Evolutionary conservation across 2,329 filamentous ascomycete genomes (phyloP).

Genomic region (Zymoseptoria brevis): DNA sequence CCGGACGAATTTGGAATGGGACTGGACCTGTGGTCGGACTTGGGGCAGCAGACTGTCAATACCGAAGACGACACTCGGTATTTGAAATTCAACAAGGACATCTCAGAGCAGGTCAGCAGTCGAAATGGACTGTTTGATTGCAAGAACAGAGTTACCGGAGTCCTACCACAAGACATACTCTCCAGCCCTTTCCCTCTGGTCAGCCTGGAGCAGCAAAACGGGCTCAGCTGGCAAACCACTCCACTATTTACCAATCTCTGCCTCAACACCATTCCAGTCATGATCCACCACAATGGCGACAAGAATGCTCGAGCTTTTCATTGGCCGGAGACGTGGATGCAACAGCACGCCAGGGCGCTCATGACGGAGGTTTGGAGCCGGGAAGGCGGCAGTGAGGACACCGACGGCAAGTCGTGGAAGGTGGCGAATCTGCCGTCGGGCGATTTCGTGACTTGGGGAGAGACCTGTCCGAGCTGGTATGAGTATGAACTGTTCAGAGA

Average conservation of each 20-base stretch:
- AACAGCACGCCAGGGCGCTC: slow-evolving; percentile 7
- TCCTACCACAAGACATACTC: slow-evolving; percentile 17
- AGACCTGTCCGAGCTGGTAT: slow-evolving; percentile 15
- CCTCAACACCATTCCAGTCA: slow-evolving; percentile 20
- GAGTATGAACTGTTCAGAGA: slow-evolving; percentile 17
- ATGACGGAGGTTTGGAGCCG: background rate
- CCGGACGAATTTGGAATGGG: slow-evolving; percentile 27
- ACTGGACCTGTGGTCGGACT: slow-evolving; percentile 23
- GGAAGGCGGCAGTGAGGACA: background rate
- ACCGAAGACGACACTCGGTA: slow-evolving; percentile 13
- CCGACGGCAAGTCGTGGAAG: slow-evolving; percentile 25
- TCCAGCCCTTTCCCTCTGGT: slow-evolving; percentile 8
- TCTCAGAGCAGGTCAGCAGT: slow-evolving; percentile 8
- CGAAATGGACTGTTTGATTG: slow-evolving; percentile 9
- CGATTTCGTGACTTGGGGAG: slow-evolving; percentile 23
- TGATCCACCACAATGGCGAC: slow-evolving; percentile 24
- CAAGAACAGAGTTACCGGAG: slow-evolving; percentile 2
- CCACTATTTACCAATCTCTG: slow-evolving; percentile 20
- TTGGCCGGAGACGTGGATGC: slow-evolving; percentile 16
- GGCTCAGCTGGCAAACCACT: slow-evolving; percentile 10
- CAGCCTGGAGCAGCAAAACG: slow-evolving; percentile 2
- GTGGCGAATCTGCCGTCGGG: slow-evolving; percentile 34
- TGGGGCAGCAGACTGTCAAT: slow-evolving; percentile 20
- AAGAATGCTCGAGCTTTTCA: slow-evolving; percentile 11
- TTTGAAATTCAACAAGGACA: slow-evolving; percentile 7